Evolutionary conservation across 2,329 filamentous ascomycete species (phyloP), one percentile per base, ranked within the genome.

Genomic region (Chalaropsis thielavioides): DNA sequence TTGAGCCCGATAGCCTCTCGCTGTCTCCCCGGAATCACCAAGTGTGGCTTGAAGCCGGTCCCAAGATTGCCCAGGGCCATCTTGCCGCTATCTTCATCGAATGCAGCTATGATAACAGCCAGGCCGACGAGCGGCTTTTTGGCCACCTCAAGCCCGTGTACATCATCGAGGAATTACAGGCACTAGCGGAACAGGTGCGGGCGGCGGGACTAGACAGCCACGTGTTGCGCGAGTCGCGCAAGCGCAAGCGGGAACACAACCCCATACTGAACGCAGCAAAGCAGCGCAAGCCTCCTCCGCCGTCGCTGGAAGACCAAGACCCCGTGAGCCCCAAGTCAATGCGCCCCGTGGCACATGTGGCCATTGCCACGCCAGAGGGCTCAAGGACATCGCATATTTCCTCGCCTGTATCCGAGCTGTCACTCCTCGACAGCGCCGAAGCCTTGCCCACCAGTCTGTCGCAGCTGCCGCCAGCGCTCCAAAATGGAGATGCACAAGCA

Each of bases 11-110:
- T 74, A 87, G 85, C 8, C 76, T 97, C 31, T 95, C 90, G 0
- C 75, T 92, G 1, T 87, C 83, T 1, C 91, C 92, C 0, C 85
- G 92, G 27, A 97, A 94, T 69, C 76, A 81, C n/a, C 78, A 80
- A 15, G 84, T 99, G 15, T 99, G 94, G 94, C 81, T 84, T 69
- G 89, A 94, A 71, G 92, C 92, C 0, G 92, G 92, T 0, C 87
- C 87, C 8, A 96, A 95, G 72, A 85, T 99, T 31, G 87, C 80
- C 0, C 76, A 80, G 0, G 89, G 90, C 1, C 79, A 81, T 3
- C 80, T 99, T 0, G 82, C 80, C 0, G 92, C 87, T 11, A 88
- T 99, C 13, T 92, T 97, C 72, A 95, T 99, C 70, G 94, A 99
- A 77, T 97, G 92, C 74, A 95, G 90, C 68, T 99, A 92, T 73